Conservation (phyloP, 2,329 filamentous ascomycete species). For the Cladophialophora bantiana region DNA sequence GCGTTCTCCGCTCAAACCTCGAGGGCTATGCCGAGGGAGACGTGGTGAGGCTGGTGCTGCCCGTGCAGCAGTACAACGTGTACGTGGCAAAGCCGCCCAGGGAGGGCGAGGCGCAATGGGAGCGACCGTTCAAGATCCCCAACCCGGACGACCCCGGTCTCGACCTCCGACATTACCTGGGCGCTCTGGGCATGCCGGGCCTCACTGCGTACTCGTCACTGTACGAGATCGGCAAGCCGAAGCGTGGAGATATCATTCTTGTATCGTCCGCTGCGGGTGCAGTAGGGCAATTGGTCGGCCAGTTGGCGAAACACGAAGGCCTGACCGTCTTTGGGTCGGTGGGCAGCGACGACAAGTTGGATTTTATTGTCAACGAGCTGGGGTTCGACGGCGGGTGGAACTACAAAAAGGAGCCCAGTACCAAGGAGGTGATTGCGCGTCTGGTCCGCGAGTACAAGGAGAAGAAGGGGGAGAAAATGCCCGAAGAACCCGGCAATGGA, state of each 20-base stretch:
- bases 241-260: slow-evolving; percentile 82
- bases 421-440: slow-evolving; percentile 70
- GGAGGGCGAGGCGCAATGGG: not conserved
- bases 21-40: slow-evolving; percentile 71
- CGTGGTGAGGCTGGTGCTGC: slow-evolving; percentile 61
- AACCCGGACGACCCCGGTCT: slow-evolving; percentile 12
- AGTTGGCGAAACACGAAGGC: slow-evolving; percentile 82
- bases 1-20: slow-evolving; percentile 74
- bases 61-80: slow-evolving; percentile 70
- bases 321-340: slow-evolving; percentile 80
- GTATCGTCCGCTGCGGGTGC: slow-evolving; percentile 80
- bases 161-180: slow-evolving; percentile 67
- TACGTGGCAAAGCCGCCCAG: slow-evolving; percentile 4
- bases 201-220: slow-evolving; percentile 77
- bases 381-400: slow-evolving; percentile 79
- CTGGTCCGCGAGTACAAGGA: slow-evolving; percentile 70
- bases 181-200: slow-evolving; percentile 79
- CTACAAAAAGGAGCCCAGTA: slow-evolving; percentile 79
- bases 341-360: slow-evolving; percentile 79
- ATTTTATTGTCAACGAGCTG: slow-evolving; percentile 74
- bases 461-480: slow-evolving; percentile 66
- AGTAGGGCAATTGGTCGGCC: slow-evolving; percentile 82
- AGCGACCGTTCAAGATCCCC: slow-evolving; percentile 28
- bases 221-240: slow-evolving; percentile 76
- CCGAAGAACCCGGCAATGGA: slow-evolving; percentile 70